Conservation (phyloP, 2,329 filamentous ascomycete species). For the Periconia sp. region DNA sequence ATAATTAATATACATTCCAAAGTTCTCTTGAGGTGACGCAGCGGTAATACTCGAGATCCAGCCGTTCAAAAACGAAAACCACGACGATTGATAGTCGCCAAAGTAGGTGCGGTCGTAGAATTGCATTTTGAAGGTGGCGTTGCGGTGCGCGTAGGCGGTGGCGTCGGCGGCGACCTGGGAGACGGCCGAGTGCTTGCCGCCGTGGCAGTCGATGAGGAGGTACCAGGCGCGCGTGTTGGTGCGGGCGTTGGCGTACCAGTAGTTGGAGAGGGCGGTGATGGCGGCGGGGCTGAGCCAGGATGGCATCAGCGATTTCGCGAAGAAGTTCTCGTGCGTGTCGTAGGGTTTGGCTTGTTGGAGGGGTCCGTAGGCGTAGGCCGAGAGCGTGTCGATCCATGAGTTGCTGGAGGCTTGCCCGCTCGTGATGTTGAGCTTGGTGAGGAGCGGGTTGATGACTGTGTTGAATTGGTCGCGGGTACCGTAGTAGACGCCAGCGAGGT, state of each 20-base stretch:
- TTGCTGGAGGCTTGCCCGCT: constrained; percentile 10
- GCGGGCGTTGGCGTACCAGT: constrained; percentile 25
- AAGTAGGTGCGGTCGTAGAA: constrained; percentile 22
- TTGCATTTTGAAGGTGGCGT: constrained; percentile 30
- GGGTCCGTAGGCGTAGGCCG: constrained; percentile 20
- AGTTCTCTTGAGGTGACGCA: constrained; percentile 25
- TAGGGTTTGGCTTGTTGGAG: constrained; percentile 22
- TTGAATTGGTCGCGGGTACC: constrained; percentile 23
- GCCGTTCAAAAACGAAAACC: constrained; percentile 40
- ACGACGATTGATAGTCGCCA: constrained; percentile 34
- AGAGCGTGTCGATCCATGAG: constrained; percentile 25
- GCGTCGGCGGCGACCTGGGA: constrained; percentile 11
- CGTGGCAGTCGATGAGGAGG: constrained; percentile 31
- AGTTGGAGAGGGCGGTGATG: constrained; percentile 21
- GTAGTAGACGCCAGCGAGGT: constrained; percentile 29
- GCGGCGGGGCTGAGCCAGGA: constrained; percentile 17
- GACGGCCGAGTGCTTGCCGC: constrained; percentile 20
- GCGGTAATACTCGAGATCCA: constrained; percentile 40
- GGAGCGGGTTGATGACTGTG: constrained; percentile 25
- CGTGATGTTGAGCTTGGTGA: constrained; percentile 18
- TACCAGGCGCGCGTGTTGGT: constrained; percentile 22
- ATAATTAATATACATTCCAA: constrained; percentile 56
- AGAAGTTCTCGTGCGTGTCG: constrained; percentile 31
- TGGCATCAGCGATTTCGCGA: constrained; percentile 30
- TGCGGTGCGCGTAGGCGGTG: constrained; percentile 29